Conservation (phyloP, 2,329 filamentous ascomycete genomes). For the Beauveria varroae region DNA sequence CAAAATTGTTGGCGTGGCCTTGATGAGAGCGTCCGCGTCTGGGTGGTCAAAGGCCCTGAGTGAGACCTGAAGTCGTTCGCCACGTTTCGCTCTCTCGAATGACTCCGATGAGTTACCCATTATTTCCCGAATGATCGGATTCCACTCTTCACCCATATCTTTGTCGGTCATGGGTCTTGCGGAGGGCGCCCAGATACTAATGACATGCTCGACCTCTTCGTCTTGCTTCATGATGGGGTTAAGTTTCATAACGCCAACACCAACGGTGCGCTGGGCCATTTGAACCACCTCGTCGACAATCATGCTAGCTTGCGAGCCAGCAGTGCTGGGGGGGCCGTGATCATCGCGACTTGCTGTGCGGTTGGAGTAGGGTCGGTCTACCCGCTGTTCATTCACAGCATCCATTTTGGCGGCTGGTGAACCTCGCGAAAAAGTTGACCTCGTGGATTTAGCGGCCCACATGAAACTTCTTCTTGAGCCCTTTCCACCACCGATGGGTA, state of each 20-base stretch:
- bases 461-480: constrained; percentile 57
- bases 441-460: constrained; percentile 56
- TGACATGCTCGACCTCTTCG: constrained; percentile 65
- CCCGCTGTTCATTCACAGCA: constrained; percentile 45
- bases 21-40: constrained; percentile 75
- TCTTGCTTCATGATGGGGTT: constrained; percentile 65
- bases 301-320: constrained; percentile 37
- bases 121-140: constrained; percentile 65
- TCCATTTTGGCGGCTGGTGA: constrained; percentile 44
- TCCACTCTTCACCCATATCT: constrained; percentile 56
- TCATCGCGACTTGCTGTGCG: constrained; percentile 33
- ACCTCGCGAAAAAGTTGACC: constrained; percentile 47
- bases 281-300: constrained; percentile 19
- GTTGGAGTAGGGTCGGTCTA: constrained; percentile 30
- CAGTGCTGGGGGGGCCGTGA: constrained; percentile 43
- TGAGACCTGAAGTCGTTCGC: constrained; percentile 73
- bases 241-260: constrained; percentile 69
- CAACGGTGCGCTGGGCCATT: constrained; percentile 52
- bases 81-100: constrained; percentile 63
- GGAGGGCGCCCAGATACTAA: constrained; percentile 69
- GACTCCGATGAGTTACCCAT: constrained; percentile 64
- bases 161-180: constrained; percentile 46
- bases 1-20: constrained; percentile 78
- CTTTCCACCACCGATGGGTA: constrained; percentile 43
- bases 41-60: constrained; percentile 69